Evolutionary conservation across 2,329 filamentous ascomycete species (phyloP), one percentile per base, ranked within the genome.

Genomic region (Talaromyces sp.): DNA sequence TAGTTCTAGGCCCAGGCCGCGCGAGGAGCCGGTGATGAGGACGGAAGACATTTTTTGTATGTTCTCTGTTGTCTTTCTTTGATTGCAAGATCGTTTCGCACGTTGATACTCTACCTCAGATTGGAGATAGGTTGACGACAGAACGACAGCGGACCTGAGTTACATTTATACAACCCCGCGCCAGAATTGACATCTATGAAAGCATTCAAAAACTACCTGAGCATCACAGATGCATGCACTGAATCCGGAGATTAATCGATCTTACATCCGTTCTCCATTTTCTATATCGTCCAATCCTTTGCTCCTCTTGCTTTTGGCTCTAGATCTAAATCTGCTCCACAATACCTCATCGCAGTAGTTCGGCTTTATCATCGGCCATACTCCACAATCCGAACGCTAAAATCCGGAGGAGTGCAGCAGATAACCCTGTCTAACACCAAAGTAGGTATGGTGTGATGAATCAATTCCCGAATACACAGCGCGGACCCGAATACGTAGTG

Each of bases 21-120:
- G 56, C 37, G 63, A 65, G 9, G 45, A 47, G 33, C 63, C 63
- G 37, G 63, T 65, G 45, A 65, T 37, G 13, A 65, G 63, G 31
- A 50, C 60, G 10, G 63, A 65, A 11, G 63, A 45, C 63, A 61
- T 65, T 52, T 24, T 63, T 16, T 4, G 9, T 22, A 24, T 24
- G 5, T 41, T 41, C 6, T 19, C 13, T 45, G 22, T 45, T 50
- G 7, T 31, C 13, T 22, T 49, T 14, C 5, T 41, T 16, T 16
- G 14, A 7, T 14, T 6, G 5, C 27, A 31, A 31, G 5, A 7
- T 31, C 3, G 27, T 31, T 31, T 6, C 27, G 3, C 1, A 31
- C 27, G 5, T 31, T 31, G 5, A 31, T 31, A 6, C 7, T 31
- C 1, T 31, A 31, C 5, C 27, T 7, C 27, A 31, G 1, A 31